A percentile compares a stretch with the other conserved stretches of the same genome.
These are phyloP conservation scores for Cladosporium sp. DNA, from an alignment of 2,329 filamentous ascomycete species.

Conservation along the genomic window DNA sequence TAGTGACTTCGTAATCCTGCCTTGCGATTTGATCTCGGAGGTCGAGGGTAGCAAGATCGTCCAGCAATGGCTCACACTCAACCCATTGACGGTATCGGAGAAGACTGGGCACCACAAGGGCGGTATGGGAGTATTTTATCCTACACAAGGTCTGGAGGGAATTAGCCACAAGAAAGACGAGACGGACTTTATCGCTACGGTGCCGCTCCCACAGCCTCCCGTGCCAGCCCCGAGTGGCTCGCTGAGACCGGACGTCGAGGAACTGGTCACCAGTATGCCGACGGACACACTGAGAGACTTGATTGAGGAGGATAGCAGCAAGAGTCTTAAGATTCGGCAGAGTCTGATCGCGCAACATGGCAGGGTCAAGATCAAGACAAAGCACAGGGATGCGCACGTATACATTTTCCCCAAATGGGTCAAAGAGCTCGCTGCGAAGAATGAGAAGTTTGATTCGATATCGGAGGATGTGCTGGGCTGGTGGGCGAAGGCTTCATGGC, in stretches of 20 bases:
- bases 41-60: constrained; percentile 74
- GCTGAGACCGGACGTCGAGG: constrained; percentile 62
- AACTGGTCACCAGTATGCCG: constrained; percentile 77
- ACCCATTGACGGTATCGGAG: constrained; percentile 42
- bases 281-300: constrained; percentile 84
- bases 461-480: constrained; percentile 88
- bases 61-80: constrained; percentile 85
- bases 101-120: constrained; percentile 61
- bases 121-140: constrained; percentile 84
- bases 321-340: constrained; percentile 67
- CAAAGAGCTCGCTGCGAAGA: constrained; percentile 71
- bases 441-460: constrained; percentile 78
- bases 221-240: constrained; percentile 58
- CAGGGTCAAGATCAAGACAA: constrained; percentile 71
- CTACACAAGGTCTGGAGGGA: constrained; percentile 65
- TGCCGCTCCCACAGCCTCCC: constrained; percentile 55
- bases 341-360: constrained; percentile 67
- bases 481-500: constrained; percentile 95
- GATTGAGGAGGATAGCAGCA: constrained; percentile 64
- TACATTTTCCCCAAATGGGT: constrained; percentile 94
- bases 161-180: constrained; percentile 77
- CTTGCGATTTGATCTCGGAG: constrained; percentile 90
- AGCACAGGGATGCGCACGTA: constrained; percentile 84
- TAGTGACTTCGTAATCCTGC: constrained; percentile 81
- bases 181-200: constrained; percentile 82